phyloP scores from a whole-genome alignment of 2,329 filamentous ascomycete species.

The Paradendryphiella salina region DNA sequence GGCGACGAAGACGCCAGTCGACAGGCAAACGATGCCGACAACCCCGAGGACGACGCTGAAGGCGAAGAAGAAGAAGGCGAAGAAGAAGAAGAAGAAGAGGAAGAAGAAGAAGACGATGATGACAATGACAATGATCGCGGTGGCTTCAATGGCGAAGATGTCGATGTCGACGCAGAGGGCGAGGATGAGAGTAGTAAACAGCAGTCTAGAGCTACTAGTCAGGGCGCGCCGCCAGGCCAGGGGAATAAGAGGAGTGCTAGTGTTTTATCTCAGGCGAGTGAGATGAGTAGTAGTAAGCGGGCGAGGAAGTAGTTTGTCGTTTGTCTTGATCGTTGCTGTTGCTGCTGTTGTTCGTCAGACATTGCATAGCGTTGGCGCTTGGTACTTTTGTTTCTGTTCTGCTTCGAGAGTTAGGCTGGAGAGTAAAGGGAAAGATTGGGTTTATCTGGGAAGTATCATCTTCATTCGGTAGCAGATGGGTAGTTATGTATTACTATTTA shows the following conservation, averaged over 20 bases:
- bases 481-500: no score
- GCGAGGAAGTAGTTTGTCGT: conserved; percentile 29
- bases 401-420: background rate
- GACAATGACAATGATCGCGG: conserved; percentile 17
- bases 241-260: conserved; percentile 79
- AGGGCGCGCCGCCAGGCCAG: conserved; percentile 13
- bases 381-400: no score
- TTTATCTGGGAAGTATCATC: no score
- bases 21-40: conserved; percentile 11
- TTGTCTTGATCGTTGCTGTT: background rate
- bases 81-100: conserved; percentile 22
- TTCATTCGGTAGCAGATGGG: no score
- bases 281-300: conserved; percentile 38
- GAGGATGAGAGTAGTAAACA: conserved; percentile 41
- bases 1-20: conserved; percentile 26
- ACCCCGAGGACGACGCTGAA: conserved; percentile 18
- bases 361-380: conserved; percentile 28
- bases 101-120: conserved; percentile 43
- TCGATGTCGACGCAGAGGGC: conserved; percentile 38
- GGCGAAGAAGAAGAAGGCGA: conserved; percentile 31
- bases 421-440: background rate
- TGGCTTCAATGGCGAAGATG: conserved; percentile 38
- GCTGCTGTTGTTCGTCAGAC: background rate
- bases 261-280: conserved; percentile 65
- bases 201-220: conserved; percentile 34